Evolutionary conservation across 495 filamentous ascomycete species (phyloP).

Genomic region (Trichoderma asperelloides): DNA sequence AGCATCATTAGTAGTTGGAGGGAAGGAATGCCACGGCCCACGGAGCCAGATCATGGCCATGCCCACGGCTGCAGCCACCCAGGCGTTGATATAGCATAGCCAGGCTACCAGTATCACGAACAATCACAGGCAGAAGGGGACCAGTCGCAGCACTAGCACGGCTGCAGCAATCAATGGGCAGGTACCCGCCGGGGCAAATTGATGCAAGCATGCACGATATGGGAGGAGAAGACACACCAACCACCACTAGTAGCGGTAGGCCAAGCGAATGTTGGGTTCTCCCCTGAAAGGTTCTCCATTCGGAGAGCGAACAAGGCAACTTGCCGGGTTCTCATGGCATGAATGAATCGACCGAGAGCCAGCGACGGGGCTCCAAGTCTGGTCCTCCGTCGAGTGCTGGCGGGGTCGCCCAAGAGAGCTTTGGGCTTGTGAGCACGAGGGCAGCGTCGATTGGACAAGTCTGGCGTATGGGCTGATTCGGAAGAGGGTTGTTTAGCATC

Average conservation of each 20-base stretch:
- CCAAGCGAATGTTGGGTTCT: neutral
- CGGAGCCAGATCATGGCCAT: neutral
- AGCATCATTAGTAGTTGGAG: neutral
- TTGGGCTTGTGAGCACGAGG: neutral
- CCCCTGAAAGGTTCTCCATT: neutral
- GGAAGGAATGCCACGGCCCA: neutral
- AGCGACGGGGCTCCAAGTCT: neutral
- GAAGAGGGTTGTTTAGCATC: constrained; percentile 1
- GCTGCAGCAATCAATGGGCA: neutral
- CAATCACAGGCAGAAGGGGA: neutral
- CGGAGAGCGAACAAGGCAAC: neutral
- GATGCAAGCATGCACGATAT: constrained; percentile 2
- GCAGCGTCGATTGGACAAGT: neutral
- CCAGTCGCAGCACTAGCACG: neutral
- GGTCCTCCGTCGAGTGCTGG: neutral
- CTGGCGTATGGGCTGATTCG: neutral
- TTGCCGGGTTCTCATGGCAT: neutral
- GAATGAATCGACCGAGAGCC: neutral
- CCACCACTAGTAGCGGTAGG: neutral
- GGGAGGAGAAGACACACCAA: neutral
- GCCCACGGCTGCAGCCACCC: constrained; percentile 3
- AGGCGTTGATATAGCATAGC: neutral
- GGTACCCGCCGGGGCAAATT: neutral
- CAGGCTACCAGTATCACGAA: neutral
- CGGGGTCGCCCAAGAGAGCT: neutral